phyloP scores from a whole-genome alignment of 1,139 yeast genomes.

The Nakaseomyces glabratus region DNA sequence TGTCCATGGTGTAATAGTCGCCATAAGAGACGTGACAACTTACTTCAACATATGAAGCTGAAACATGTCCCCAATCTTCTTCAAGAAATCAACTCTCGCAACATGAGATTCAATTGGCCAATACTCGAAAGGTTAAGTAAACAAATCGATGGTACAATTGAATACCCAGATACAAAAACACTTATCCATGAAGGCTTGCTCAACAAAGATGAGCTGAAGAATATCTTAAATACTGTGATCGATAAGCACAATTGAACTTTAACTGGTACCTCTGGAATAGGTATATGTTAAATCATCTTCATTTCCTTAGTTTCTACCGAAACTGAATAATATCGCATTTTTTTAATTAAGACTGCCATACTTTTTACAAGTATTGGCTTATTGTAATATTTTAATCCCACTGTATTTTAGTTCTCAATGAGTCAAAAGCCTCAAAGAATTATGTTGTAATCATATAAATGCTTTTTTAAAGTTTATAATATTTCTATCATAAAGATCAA shows the following conservation, averaged over 20 bases:
- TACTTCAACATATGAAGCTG: slow-evolving; percentile 26
- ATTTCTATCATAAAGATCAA: too few relatives aligned
- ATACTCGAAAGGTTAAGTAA: slow-evolving; percentile 1
- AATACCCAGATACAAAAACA: slow-evolving; percentile 19
- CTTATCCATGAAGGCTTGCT: slow-evolving; percentile 23
- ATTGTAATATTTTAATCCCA: too few relatives aligned
- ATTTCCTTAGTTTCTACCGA: too few relatives aligned
- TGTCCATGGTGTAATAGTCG: slow-evolving; percentile 74
- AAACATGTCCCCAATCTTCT: slow-evolving; percentile 25
- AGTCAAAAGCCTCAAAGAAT: too few relatives aligned
- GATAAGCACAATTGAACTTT: slow-evolving; percentile 14
- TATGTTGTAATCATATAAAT: too few relatives aligned
- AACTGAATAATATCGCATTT: too few relatives aligned
- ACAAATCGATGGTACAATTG: slow-evolving; percentile 7
- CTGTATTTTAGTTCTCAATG: too few relatives aligned
- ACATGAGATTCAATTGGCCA: slow-evolving; percentile 14
- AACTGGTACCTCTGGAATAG: not conserved
- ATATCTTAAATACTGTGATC: slow-evolving; percentile 22
- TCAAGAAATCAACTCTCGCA: slow-evolving; percentile 19
- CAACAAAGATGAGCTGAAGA: slow-evolving; percentile 28
- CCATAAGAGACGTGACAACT: slow-evolving; percentile 62
- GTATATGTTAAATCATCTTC: too few relatives aligned
- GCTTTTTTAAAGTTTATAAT: too few relatives aligned
- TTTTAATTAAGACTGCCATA: too few relatives aligned
- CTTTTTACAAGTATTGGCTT: too few relatives aligned